These are phyloP conservation scores for Candida loeiensis DNA, from an alignment of 805 yeast genomes.

Conservation along the genomic window DNA sequence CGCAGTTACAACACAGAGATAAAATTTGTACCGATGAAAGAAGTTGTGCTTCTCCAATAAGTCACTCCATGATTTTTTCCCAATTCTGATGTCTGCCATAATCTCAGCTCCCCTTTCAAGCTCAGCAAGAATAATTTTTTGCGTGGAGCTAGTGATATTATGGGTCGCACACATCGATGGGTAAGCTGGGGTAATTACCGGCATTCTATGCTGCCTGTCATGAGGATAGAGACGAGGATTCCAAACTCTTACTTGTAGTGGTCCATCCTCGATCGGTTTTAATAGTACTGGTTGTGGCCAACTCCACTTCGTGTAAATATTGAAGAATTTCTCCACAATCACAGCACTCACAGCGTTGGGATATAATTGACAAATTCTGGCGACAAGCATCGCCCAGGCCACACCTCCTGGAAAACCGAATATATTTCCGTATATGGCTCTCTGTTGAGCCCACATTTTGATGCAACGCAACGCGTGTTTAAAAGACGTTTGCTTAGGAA, in stretches of 20 bases:
- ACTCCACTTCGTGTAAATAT: slow-evolving; percentile 82
- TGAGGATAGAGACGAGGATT: slow-evolving; percentile 87
- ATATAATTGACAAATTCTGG: slow-evolving; percentile 91
- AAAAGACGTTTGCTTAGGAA: slow-evolving; percentile 90
- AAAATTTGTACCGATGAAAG: slow-evolving; percentile 80
- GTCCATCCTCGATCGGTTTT: slow-evolving; percentile 95
- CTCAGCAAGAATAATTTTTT: slow-evolving; percentile 75
- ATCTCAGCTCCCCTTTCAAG: slow-evolving; percentile 70
- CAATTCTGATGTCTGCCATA: slow-evolving; percentile 62
- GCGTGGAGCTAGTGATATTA: slow-evolving; percentile 86
- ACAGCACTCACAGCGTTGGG: slow-evolving; percentile 95
- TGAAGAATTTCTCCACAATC: slow-evolving; percentile 84
- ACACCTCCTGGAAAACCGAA: slow-evolving; percentile 99
- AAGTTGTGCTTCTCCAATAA: slow-evolving; percentile 77
- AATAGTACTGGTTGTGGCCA: slow-evolving; percentile 98
- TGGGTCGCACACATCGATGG: slow-evolving; percentile 99
- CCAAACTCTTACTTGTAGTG: slow-evolving; percentile 94
- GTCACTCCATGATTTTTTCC: slow-evolving; percentile 68
- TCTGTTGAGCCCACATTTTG: slow-evolving; percentile 93
- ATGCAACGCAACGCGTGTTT: slow-evolving; percentile 89
- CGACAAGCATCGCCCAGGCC: slow-evolving; percentile 99
- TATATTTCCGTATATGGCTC: slow-evolving; percentile 91
- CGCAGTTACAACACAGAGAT: slow-evolving; percentile 75
- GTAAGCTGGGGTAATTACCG: slow-evolving; percentile 96
- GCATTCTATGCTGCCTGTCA: slow-evolving; percentile 92